A percentile compares a stretch with the other conserved stretches of the same genome.
phyloP scores from a whole-genome alignment of 139 green algal species.

The Chlamydomonas sp. region DNA sequence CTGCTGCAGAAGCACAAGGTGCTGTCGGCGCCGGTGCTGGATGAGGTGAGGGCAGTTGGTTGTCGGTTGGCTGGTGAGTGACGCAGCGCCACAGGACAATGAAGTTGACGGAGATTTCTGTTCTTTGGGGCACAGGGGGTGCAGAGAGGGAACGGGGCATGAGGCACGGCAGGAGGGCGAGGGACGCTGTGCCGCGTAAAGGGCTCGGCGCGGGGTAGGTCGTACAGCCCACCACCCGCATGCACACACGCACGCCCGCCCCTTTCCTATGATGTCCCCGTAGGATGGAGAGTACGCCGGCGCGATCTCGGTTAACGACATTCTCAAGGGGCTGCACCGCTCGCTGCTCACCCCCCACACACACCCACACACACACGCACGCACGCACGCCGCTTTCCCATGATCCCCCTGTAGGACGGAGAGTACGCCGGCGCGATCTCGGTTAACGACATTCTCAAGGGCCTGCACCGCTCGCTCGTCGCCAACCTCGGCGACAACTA shows the following conservation, averaged over 20 bases:
- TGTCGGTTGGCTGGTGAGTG: too few species aligned
- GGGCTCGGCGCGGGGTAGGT: neutral
- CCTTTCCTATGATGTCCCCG: too few species aligned
- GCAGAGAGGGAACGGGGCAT: too few species aligned
- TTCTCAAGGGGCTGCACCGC: constrained; percentile 5
- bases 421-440: constrained; percentile 13
- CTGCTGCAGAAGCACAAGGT: constrained; percentile 16
- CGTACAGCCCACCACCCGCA: neutral
- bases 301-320: constrained; percentile 11
- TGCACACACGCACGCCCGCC: neutral
- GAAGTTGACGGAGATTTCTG: too few species aligned
- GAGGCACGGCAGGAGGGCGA: too few species aligned
- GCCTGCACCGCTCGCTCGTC: neutral
- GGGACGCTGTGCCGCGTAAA: neutral
- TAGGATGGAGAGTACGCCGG: constrained; percentile 13
- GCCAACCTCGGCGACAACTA: constrained; percentile 19
- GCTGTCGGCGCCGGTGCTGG: constrained; percentile 27
- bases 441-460: constrained; percentile 9
- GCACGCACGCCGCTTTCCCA: neutral
- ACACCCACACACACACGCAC: too few species aligned
- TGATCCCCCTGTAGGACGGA: neutral
- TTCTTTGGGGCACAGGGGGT: too few species aligned
- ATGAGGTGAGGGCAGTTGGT: constrained; percentile 17
- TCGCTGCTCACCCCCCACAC: too few species aligned
- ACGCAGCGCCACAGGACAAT: too few species aligned